A percentile compares a stretch with the other conserved stretches of the same genome.
Evolutionary conservation across 2,329 filamentous ascomycete species (phyloP).

Genomic region (Talaromyces amestolkiae): DNA sequence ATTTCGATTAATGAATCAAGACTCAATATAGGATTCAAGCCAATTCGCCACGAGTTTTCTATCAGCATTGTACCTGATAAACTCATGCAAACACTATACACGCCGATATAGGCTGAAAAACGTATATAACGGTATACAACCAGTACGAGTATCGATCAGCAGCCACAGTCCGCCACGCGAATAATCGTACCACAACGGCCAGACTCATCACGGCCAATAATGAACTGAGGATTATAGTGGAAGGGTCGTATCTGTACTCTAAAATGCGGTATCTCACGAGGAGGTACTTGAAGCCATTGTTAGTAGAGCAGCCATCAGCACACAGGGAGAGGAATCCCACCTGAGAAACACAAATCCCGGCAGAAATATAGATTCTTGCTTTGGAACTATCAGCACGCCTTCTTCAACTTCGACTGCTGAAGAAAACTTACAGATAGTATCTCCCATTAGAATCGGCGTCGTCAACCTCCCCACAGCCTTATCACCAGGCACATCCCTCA

Average conservation of each 20-base stretch:
- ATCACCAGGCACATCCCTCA: conserved; percentile 17
- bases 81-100: conserved; percentile 13
- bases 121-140: conserved; percentile 16
- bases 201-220: conserved; percentile 12
- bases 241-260: conserved; percentile 14
- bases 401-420: too few relatives aligned
- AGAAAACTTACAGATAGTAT: conserved; percentile 8
- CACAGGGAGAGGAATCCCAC: background rate
- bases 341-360: conserved; percentile 15
- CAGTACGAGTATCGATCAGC: conserved; percentile 16
- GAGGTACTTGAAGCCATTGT: conserved; percentile 3
- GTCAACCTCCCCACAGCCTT: conserved; percentile 13
- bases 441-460: conserved; percentile 17
- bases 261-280: conserved; percentile 14
- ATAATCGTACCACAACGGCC: conserved; percentile 13
- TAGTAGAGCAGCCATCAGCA: background rate
- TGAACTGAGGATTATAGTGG: conserved; percentile 11
- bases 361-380: conserved; percentile 18
- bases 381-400: background rate
- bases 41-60: background rate
- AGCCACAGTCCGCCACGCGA: conserved; percentile 7
- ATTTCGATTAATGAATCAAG: background rate
- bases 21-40: background rate
- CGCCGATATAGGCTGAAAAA: conserved; percentile 16
- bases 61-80: background rate